A percentile compares a stretch with the other conserved stretches of the same genome.
Evolutionary conservation across 2,329 filamentous ascomycete species (phyloP).

Genomic region (Colletotrichum sp.): DNA sequence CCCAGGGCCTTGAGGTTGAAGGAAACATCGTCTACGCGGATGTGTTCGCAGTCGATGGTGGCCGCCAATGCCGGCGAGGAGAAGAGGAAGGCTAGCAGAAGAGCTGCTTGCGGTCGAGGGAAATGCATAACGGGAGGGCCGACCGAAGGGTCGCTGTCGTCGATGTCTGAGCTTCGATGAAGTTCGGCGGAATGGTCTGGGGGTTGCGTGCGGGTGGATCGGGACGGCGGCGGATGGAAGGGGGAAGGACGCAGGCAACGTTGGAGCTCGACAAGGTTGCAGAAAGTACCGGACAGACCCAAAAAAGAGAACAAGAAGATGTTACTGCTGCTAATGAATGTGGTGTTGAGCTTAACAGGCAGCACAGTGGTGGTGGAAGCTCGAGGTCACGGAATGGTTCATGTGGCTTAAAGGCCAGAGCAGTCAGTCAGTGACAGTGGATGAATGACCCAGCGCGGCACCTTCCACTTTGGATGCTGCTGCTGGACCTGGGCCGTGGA

Average conservation of each 20-base stretch:
- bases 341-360: neutral
- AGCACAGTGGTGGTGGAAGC: neutral
- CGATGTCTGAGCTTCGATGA: constrained; percentile 23
- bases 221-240: neutral
- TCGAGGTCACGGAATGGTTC: neutral
- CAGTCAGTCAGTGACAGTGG: neutral
- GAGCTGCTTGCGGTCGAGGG: constrained; percentile 33
- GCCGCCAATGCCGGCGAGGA: constrained; percentile 44
- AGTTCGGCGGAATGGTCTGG: neutral
- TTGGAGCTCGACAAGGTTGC: neutral
- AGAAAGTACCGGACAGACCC: neutral
- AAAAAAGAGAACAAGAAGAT: neutral
- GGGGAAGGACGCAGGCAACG: neutral
- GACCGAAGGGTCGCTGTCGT: neutral
- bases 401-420: constrained; percentile 5
- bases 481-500: constrained; percentile 3
- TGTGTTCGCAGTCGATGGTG: constrained; percentile 66
- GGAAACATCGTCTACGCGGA: constrained; percentile 61
- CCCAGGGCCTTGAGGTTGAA: constrained; percentile 70
- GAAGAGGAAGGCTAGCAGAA: constrained; percentile 41
- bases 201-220: neutral
- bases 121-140: constrained; percentile 15
- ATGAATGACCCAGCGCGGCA: constrained; percentile 10
- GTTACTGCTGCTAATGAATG: neutral
- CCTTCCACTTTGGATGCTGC: constrained; percentile 9